A percentile compares a stretch with the other conserved stretches of the same genome.
Conservation (phyloP, 805 yeast genomes). For the Saccharomyces paradoxus region DNA sequence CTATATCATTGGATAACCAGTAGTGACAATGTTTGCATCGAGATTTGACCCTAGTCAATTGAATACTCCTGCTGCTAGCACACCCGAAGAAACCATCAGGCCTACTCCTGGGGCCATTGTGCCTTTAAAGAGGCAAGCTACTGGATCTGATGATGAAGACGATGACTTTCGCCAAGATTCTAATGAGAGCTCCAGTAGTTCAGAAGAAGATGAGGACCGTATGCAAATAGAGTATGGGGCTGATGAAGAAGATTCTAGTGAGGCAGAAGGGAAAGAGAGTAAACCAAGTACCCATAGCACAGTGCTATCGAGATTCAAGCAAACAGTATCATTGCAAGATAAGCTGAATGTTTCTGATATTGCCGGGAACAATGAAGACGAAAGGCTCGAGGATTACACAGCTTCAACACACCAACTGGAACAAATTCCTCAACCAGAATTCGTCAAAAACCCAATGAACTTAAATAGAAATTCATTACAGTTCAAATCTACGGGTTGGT, state of each 20-base stretch:
- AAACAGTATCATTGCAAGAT: conserved; percentile 32
- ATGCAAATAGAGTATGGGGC: not conserved
- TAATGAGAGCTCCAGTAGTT: conserved; percentile 14
- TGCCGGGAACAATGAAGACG: conserved; percentile 7
- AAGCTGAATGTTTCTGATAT: conserved; percentile 15
- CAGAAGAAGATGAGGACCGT: conserved; percentile 5
- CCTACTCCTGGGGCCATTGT: conserved; percentile 7
- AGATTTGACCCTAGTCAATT: conserved; percentile 48
- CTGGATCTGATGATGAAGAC: conserved; percentile 6
- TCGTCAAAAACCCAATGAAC: conserved; percentile 6
- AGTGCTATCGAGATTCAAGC: conserved; percentile 46
- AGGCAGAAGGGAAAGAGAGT: conserved; percentile 4
- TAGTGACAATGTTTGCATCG: conserved; percentile 49
- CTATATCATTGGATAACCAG: not conserved
- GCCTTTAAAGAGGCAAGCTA: conserved; percentile 21
- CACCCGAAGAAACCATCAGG: not conserved
- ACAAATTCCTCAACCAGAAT: conserved; percentile 79
- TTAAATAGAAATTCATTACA: conserved; percentile 30
- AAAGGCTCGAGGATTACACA: conserved; percentile 14
- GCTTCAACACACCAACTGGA: conserved; percentile 37
- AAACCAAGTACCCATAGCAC: conserved; percentile 36
- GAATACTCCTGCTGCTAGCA: not conserved
- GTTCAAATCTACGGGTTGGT: conserved; percentile 32
- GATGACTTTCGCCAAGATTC: conserved; percentile 3
- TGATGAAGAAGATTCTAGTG: conserved; percentile 7